phyloP scores from a whole-genome alignment of 164 flowering plant species.

The Dillenia turbinata region DNA sequence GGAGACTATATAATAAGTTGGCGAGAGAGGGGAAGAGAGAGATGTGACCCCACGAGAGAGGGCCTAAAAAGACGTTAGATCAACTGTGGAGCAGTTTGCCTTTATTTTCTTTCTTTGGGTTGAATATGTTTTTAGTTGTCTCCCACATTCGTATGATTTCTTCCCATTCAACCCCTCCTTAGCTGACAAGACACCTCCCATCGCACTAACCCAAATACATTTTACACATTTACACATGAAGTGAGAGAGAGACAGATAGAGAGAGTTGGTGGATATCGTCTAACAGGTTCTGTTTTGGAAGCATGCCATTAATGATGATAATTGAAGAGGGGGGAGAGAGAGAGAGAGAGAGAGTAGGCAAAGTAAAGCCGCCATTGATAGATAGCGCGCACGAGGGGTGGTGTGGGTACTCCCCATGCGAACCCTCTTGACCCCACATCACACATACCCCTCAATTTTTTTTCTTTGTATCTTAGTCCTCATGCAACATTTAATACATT shows the following conservation, averaged over 20 bases:
- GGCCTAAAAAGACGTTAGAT: slow-evolving; percentile 35
- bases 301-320: slow-evolving; percentile 57
- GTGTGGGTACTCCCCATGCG: slow-evolving; percentile 21
- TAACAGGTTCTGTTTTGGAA: slow-evolving; percentile 29
- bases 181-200: neutral
- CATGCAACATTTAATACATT: no score
- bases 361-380: slow-evolving; percentile 37
- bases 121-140: slow-evolving; percentile 43
- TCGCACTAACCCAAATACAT: slow-evolving; percentile 7
- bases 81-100: slow-evolving; percentile 24
- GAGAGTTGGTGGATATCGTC: neutral
- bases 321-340: slow-evolving; percentile 16
- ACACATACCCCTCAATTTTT: no score
- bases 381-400: slow-evolving; percentile 54
- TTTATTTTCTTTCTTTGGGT: slow-evolving; percentile 3
- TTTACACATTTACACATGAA: no score
- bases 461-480: no score
- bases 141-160: slow-evolving; percentile 37
- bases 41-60: slow-evolving; percentile 21
- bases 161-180: slow-evolving; percentile 2
- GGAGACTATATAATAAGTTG: neutral
- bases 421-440: no score
- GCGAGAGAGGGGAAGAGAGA: slow-evolving; percentile 7
- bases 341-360: slow-evolving; percentile 5
- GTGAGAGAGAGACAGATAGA: slow-evolving; percentile 5